These are phyloP conservation scores for Entoloma clypeatum DNA, from an alignment of 1,284 basidiomycete genomes.

Conservation along the genomic window DNA sequence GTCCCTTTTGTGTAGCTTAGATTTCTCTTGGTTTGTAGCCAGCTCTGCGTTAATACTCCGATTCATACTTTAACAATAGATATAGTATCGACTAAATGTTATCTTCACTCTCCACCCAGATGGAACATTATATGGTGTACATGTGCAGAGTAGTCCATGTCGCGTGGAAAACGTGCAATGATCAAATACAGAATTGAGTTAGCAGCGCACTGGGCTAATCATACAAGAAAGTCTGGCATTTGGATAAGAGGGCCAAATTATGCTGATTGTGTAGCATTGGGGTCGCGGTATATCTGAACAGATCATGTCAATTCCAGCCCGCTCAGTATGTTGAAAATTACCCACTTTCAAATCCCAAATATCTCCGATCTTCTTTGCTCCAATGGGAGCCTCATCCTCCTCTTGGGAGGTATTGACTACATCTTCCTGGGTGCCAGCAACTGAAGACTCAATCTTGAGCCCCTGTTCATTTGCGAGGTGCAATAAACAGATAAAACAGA, in stretches of 20 bases:
- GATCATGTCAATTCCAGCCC: constrained; percentile 8
- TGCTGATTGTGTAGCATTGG: constrained; percentile 54
- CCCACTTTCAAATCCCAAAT: constrained; percentile 75
- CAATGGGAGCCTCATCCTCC: constrained; percentile 26
- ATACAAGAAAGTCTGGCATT: neutral
- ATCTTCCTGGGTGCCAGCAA: constrained; percentile 19
- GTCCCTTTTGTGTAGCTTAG: no score
- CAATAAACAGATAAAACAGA: constrained; percentile 97
- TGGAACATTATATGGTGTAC: no score
- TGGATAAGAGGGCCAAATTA: constrained; percentile 26
- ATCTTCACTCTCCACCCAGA: no score
- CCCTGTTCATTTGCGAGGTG: constrained; percentile 97
- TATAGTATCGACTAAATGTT: constrained; percentile 1
- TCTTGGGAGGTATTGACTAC: no score
- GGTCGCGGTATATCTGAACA: constrained; percentile 67
- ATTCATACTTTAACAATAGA: constrained; percentile 7
- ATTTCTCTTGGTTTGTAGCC: no score
- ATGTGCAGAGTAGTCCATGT: no score
- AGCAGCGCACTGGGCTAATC: no score
- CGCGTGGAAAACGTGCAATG: no score
- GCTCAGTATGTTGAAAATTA: constrained; percentile 9
- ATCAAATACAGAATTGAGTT: no score
- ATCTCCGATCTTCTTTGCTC: constrained; percentile 55
- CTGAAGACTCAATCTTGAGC: constrained; percentile 62
- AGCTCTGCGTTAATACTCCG: no score